Base-by-base conservation (phyloP, 306 rosid genomes). In the Vachellia collinsii region DNA sequence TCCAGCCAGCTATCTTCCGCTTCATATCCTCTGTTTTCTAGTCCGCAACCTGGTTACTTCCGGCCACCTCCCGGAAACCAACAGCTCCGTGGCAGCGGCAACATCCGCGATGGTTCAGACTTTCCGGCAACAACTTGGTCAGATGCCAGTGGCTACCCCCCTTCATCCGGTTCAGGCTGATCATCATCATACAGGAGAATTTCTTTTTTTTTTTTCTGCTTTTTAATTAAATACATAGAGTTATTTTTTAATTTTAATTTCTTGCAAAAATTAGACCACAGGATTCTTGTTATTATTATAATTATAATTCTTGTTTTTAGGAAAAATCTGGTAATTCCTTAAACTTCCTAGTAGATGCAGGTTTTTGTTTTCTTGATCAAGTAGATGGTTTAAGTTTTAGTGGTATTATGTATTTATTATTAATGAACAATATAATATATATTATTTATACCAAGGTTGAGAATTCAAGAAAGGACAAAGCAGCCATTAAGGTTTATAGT, bases 111-210 rank as follows among this genome's bases (percentile, higher is more conserved):
- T 0, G 69, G 73, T 0, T 83, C 87, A 0, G 62, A 41, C 22
- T 89, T 80, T 51, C 85, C 88, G 7, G 59, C 88, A 0, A 80
- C 90, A 5, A 83, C 93, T 2, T 88, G 97, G 97, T 77, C 97
- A 53, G 89, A 89, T 70, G 78, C 92, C 22, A 62, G 90, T 46
- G 82, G 87, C 75, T 61, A 86, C 83, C 93, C 82, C 77, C 88
- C 92, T 66, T 72, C 96, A 2, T 80, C 94, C 23, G 77, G 94
- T 79, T 80, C 94, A n/a, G 77, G 94, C 75, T 90, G 81, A 92
- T 25, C 51, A 19, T 29, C 34, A 11, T 62, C 56, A 29, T 16
- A 13, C 59, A 17, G 3, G 59, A 53, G 23, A 53, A 7, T 19
- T 53, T 19, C 11, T 19, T 19, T 6, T 2, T 6, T 50, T 17